Evolutionary conservation across 2,329 filamentous ascomycete species (phyloP).

Genomic region (Juglanconis sp.): DNA sequence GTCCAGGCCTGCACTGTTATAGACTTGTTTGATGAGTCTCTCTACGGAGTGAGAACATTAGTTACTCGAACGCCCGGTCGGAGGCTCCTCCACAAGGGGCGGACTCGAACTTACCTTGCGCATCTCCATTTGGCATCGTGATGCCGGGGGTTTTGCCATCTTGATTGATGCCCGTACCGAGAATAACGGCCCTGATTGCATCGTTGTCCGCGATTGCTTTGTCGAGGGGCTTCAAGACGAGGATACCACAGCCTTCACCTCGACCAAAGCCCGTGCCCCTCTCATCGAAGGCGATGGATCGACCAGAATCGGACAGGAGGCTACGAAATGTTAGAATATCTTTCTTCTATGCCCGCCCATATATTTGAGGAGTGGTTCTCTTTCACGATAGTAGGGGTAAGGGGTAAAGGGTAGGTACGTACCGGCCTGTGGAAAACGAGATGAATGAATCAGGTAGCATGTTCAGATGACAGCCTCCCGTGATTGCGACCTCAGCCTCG

Average conservation of each 20-base stretch:
- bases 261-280: conserved; percentile 57
- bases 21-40: conserved; percentile 41
- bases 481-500: conserved; percentile 44
- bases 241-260: conserved; percentile 54
- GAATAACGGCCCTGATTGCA: conserved; percentile 49
- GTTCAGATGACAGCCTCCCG: conserved; percentile 46
- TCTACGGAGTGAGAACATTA: conserved; percentile 24
- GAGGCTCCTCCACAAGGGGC: background rate
- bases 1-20: conserved; percentile 36
- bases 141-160: conserved; percentile 57
- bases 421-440: conserved; percentile 40
- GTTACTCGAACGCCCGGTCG: background rate
- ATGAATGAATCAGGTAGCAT: conserved; percentile 40
- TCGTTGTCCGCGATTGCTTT: conserved; percentile 38
- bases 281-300: conserved; percentile 49
- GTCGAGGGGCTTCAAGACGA: conserved; percentile 49
- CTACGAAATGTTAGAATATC: conserved; percentile 22
- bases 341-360: background rate
- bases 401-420: conserved; percentile 23
- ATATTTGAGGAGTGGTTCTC: background rate
- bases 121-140: conserved; percentile 50
- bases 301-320: conserved; percentile 49
- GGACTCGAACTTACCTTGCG: conserved; percentile 37
- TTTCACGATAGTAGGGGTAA: background rate
- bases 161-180: conserved; percentile 48